Conservation (phyloP, 2,329 filamentous ascomycete genomes). For the Penicillium sp. region DNA sequence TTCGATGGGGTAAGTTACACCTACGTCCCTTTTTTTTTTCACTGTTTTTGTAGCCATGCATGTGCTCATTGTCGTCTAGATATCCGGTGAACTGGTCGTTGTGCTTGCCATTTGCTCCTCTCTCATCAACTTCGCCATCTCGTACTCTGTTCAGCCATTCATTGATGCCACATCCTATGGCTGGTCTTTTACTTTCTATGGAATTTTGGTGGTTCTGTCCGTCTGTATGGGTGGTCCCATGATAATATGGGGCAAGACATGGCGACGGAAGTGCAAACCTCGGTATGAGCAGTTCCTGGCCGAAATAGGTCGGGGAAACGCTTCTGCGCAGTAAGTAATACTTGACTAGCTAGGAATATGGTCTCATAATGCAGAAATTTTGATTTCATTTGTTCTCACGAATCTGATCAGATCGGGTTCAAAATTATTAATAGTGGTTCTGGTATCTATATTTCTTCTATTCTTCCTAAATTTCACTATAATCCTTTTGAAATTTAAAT, state of each 20-base stretch:
- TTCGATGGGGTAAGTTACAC: conserved; percentile 32
- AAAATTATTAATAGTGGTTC: too few relatives aligned
- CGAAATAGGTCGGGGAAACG: conserved; percentile 14
- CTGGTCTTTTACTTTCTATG: conserved; percentile 37
- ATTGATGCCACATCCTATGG: conserved; percentile 37
- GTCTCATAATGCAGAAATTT: not conserved
- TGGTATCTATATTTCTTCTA: too few relatives aligned
- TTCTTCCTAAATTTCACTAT: too few relatives aligned
- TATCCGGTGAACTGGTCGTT: conserved; percentile 40
- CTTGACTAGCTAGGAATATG: too few relatives aligned
- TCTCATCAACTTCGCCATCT: conserved; percentile 37
- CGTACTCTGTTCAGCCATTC: conserved; percentile 42
- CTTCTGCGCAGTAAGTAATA: not conserved
- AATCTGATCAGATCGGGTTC: too few relatives aligned
- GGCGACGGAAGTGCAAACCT: conserved; percentile 27
- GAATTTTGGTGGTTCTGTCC: conserved; percentile 28
- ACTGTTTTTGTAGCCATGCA: not conserved
- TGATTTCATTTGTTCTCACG: not conserved
- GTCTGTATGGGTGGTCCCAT: conserved; percentile 29
- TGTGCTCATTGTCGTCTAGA: conserved; percentile 14
- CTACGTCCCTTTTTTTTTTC: not conserved
- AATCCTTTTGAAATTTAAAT: too few relatives aligned
- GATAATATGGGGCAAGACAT: conserved; percentile 35
- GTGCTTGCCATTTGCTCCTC: conserved; percentile 39
- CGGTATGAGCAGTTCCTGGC: conserved; percentile 29